Conservation (phyloP, 805 yeast species). For the Pichia nanzhaoensis region DNA sequence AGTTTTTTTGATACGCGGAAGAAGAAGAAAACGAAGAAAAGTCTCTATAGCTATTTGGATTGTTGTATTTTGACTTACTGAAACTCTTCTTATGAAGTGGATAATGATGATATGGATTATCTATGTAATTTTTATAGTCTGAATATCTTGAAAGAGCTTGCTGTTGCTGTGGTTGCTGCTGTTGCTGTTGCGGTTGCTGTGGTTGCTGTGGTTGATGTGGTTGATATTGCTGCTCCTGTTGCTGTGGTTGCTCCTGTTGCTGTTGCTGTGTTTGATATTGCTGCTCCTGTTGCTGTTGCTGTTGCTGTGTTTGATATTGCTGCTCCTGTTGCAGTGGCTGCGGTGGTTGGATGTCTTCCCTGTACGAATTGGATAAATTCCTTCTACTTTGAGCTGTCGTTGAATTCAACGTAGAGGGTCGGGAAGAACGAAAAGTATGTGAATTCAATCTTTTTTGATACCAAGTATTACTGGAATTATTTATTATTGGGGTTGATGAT, state of each 20-base stretch:
- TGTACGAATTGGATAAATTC: neutral
- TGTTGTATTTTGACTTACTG: slow-evolving; percentile 5
- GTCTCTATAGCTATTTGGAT: neutral
- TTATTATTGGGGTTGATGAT: neutral
- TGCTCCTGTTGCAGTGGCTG: no score
- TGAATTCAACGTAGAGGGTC: slow-evolving; percentile 7
- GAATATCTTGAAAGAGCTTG: neutral
- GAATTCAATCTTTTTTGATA: no score
- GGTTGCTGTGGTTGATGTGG: no score
- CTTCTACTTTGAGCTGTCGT: neutral
- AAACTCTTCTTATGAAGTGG: slow-evolving; percentile 1
- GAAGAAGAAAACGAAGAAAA: neutral
- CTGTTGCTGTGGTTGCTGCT: neutral
- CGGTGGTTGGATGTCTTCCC: slow-evolving; percentile 1
- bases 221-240: neutral
- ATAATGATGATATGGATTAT: slow-evolving; percentile 2
- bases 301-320: no score
- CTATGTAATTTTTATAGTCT: slow-evolving; percentile 3
- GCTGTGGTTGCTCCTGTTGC: no score
- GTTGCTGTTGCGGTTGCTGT: no score
- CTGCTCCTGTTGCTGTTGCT: no score
- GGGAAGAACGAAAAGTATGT: neutral
- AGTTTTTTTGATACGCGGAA: neutral
- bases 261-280: neutral
- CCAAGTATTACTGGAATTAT: neutral